Evolutionary conservation across 1,284 basidiomycete species (phyloP), one percentile per base, ranked within the genome.

Genomic region (Blastosporella zonata): DNA sequence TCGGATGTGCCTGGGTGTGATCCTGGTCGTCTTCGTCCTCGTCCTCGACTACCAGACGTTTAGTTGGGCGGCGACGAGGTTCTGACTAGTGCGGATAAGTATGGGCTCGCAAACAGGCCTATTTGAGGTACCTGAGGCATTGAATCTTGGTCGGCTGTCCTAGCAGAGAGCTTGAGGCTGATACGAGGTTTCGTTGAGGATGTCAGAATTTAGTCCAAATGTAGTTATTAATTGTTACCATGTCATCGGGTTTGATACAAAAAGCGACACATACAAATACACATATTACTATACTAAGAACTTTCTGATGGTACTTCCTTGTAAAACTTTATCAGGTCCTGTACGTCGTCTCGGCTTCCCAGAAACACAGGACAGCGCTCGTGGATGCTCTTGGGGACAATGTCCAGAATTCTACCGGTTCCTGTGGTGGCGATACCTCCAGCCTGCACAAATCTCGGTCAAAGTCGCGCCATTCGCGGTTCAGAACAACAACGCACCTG

Each of bases 351-450:
- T 64, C 86, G 89, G 67, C 87, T 91, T 27, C 97, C 97, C 17
- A 99, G 75, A 78, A 97, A 99, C 31, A 99, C 89, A 2, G 95
- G 79, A 72, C 90, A 91, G 44, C 97, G 84, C 64, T 98, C 87
- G 67, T 99, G 97, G 57, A 99, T 98, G 59, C 64, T 69, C 50
- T 79, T 93, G 4, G 97, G 97, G 46, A 87, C 72, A 53, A 99
- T 87, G 63, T 99, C 97, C 37, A 99, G 77, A 59, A 99, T 95
- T 38, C 96, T 83, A 67, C 86, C 78, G 21, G 81, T 90, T 29
- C 97, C 97, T 0, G 96, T 99, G 6, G 95, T 97, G 2, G 97
- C 97, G 53, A 97, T 71, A 41, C 97, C 97, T 28, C 97, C 97
- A 25, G 97, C 97, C 87, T 95, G 54, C 44, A 13, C 22, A n/a